Evolutionary conservation across 495 filamentous ascomycete species (phyloP).

Genomic region (Aspergillus sclerotioniger): DNA sequence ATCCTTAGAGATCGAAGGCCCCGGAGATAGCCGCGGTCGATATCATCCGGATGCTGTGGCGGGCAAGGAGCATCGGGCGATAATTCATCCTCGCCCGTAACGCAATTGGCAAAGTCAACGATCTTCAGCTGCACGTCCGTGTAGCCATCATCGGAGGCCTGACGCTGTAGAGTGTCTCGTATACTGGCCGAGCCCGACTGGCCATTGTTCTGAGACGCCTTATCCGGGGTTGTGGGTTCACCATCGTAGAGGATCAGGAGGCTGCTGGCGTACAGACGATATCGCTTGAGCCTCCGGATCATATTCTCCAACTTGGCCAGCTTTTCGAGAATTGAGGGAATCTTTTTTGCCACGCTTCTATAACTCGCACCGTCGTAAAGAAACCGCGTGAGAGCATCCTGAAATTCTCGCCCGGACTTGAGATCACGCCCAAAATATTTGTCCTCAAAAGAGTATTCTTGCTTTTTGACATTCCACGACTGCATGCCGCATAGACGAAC

Average conservation of each 20-base stretch:
- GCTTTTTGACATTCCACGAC: slow-evolving; percentile 82
- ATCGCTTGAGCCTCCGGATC: slow-evolving; percentile 73
- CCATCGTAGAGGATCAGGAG: slow-evolving; percentile 93
- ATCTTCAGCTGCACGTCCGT: slow-evolving; percentile 80
- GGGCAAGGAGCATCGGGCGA: slow-evolving; percentile 69
- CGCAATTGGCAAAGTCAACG: slow-evolving; percentile 97
- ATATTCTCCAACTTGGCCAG: slow-evolving; percentile 77
- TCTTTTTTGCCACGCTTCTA: slow-evolving; percentile 73
- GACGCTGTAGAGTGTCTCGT: slow-evolving; percentile 23
- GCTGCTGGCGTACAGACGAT: slow-evolving; percentile 95
- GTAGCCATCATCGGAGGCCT: slow-evolving; percentile 42
- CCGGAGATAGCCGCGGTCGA: slow-evolving; percentile 86
- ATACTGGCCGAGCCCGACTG: slow-evolving; percentile 10
- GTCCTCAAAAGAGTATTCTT: slow-evolving; percentile 86
- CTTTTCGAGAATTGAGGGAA: slow-evolving; percentile 83
- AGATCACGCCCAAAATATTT: slow-evolving; percentile 94
- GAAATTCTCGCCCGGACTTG: slow-evolving; percentile 87
- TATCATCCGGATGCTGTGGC: slow-evolving; percentile 71
- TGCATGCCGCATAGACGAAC: slow-evolving; percentile 96
- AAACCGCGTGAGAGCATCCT: slow-evolving; percentile 82
- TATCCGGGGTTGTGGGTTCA: slow-evolving; percentile 37
- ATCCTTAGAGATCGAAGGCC: slow-evolving; percentile 74
- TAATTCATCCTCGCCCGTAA: slow-evolving; percentile 76
- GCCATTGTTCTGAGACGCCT: slow-evolving; percentile 15
- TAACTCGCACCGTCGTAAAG: slow-evolving; percentile 87